Conservation (phyloP, 169 alveolate genomes). For the Eimeria maxima region DNA sequence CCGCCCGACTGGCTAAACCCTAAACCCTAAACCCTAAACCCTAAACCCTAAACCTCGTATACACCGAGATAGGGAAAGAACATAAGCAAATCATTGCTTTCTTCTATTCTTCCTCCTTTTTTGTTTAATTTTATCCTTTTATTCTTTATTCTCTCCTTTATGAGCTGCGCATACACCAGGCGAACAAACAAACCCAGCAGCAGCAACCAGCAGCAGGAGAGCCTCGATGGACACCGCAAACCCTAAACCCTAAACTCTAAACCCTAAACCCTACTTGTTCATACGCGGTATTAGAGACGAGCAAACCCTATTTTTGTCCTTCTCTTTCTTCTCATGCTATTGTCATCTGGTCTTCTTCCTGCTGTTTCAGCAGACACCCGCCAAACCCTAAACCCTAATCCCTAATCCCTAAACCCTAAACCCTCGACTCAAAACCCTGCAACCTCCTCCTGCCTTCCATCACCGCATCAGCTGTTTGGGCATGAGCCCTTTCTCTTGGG, state of each 20-base stretch:
- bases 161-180: neutral
- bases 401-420: slow-evolving; percentile 2
- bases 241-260: slow-evolving; percentile 14
- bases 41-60: slow-evolving; percentile 38
- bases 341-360: neutral
- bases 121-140: neutral
- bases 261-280: neutral
- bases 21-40: neutral
- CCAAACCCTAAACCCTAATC: neutral
- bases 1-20: too few species aligned
- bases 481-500: neutral
- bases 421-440: slow-evolving; percentile 9
- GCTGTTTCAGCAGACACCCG: neutral
- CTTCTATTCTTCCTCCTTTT: neutral
- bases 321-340: neutral
- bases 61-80: neutral
- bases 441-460: neutral
- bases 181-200: neutral
- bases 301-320: neutral
- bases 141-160: neutral
- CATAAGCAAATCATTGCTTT: neutral
- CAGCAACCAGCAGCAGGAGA: neutral
- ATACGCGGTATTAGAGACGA: neutral
- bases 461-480: neutral
- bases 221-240: neutral